A percentile compares a stretch with the other conserved stretches of the same genome.
Conservation (phyloP, 306 rosid genomes). For the Ceratonia siliqua region DNA sequence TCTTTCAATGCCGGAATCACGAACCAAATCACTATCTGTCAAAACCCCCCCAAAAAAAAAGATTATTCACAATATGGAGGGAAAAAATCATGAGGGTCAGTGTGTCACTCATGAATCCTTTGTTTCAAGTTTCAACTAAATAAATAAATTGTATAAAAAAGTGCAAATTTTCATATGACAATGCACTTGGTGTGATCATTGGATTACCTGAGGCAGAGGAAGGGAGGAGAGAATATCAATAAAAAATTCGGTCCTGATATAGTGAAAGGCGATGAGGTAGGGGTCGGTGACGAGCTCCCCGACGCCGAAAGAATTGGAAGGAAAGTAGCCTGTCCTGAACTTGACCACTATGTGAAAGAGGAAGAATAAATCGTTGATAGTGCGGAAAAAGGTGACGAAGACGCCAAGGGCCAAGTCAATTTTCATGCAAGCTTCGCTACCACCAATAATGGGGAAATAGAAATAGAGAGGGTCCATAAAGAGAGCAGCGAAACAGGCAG, state of each 20-base stretch:
- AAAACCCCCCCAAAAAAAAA: too few species aligned
- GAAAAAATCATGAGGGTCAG: too few species aligned
- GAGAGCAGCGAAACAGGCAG: slow-evolving; percentile 58
- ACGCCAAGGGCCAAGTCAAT: slow-evolving; percentile 55
- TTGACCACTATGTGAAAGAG: slow-evolving; percentile 63
- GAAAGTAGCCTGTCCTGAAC: slow-evolving; percentile 63
- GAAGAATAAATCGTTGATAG: slow-evolving; percentile 71
- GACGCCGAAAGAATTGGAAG: slow-evolving; percentile 64
- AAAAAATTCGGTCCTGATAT: slow-evolving; percentile 56
- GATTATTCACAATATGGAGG: slow-evolving; percentile 3
- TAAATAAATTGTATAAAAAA: too few species aligned
- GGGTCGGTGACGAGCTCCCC: slow-evolving; percentile 75
- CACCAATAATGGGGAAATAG: slow-evolving; percentile 65
- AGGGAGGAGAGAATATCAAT: slow-evolving; percentile 74
- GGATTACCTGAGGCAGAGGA: slow-evolving; percentile 81
- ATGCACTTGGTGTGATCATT: too few species aligned
- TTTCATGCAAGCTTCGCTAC: slow-evolving; percentile 58
- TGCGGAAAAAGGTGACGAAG: slow-evolving; percentile 61
- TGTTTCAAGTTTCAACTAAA: background rate
- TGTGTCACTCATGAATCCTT: background rate
- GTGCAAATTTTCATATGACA: too few species aligned
- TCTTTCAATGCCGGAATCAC: slow-evolving; percentile 64
- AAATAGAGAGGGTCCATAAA: slow-evolving; percentile 88
- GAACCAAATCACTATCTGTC: slow-evolving; percentile 82
- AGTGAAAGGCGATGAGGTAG: slow-evolving; percentile 53